phyloP scores from a whole-genome alignment of 2,329 filamentous ascomycete genomes.

The Fusarium sarcochroum region DNA sequence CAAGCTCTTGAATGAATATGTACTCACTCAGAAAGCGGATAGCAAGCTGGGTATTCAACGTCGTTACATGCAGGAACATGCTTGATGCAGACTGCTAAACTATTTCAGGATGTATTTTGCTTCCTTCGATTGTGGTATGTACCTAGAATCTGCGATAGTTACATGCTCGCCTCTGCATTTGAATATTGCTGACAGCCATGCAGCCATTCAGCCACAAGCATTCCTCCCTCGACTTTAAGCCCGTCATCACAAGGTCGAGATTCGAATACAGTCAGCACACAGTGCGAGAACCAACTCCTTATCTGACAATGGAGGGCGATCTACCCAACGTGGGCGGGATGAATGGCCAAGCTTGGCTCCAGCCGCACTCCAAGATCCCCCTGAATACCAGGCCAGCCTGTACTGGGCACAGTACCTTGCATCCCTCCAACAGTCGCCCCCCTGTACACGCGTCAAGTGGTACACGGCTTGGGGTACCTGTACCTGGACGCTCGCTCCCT shows the following conservation, averaged over 20 bases:
- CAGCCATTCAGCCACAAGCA: slow-evolving; percentile 19
- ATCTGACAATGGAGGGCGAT: slow-evolving; percentile 41
- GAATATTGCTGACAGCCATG: not conserved
- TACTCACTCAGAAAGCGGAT: not conserved
- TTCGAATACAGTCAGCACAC: slow-evolving; percentile 33
- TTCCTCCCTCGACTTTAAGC: slow-evolving; percentile 31
- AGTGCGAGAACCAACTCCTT: slow-evolving; percentile 37
- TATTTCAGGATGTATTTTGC: not conserved
- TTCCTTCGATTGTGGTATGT: not conserved
- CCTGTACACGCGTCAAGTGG: slow-evolving; percentile 47
- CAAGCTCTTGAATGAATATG: not conserved
- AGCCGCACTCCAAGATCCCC: slow-evolving; percentile 29
- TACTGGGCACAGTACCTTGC: slow-evolving; percentile 38
- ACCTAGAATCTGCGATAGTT: not conserved
- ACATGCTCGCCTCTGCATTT: not conserved
- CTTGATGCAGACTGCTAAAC: not conserved
- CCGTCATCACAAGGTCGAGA: slow-evolving; percentile 23
- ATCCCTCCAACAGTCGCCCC: slow-evolving; percentile 23
- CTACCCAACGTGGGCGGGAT: slow-evolving; percentile 53
- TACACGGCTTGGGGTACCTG: slow-evolving; percentile 35
- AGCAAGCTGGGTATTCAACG: not conserved
- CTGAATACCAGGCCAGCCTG: slow-evolving; percentile 37
- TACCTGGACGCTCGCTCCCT: slow-evolving; percentile 5
- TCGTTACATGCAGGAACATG: not conserved
- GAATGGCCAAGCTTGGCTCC: slow-evolving; percentile 51